A percentile compares a stretch with the other conserved stretches of the same genome.
These are phyloP conservation scores for Amyloporia xantha DNA, from an alignment of 768 basidiomycete species.

Conservation along the genomic window DNA sequence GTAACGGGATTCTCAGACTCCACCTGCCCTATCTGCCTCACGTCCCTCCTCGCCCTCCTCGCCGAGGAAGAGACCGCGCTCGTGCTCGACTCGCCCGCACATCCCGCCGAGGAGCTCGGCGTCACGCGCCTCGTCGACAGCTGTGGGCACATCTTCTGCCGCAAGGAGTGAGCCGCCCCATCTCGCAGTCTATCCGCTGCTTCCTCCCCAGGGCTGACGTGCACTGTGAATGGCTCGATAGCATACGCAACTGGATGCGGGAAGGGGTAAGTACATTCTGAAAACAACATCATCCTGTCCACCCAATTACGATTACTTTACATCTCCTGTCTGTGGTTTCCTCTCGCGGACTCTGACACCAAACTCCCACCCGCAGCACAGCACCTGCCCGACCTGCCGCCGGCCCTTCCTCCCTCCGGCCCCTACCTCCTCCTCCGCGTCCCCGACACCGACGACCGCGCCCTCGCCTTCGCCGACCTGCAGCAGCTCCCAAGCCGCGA, in stretches of 20 bases:
- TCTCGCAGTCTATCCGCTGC: slow-evolving; percentile 1
- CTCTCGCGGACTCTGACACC: not conserved
- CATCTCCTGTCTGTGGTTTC: not conserved
- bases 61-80: slow-evolving; percentile 69
- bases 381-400: slow-evolving; percentile 22
- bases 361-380: slow-evolving; percentile 12
- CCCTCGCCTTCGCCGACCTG: not conserved
- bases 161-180: slow-evolving; percentile 52
- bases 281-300: not conserved
- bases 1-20: slow-evolving; percentile 51
- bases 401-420: slow-evolving; percentile 12
- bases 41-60: slow-evolving; percentile 56
- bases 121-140: slow-evolving; percentile 48
- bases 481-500: not conserved
- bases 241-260: slow-evolving; percentile 58
- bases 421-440: not conserved
- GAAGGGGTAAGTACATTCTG: slow-evolving; percentile 42
- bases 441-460: not conserved
- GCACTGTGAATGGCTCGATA: slow-evolving; percentile 18
- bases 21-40: slow-evolving; percentile 71
- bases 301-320: no score
- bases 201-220: not conserved
- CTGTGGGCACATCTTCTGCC: slow-evolving; percentile 65
- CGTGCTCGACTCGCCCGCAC: slow-evolving; percentile 76
- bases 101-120: slow-evolving; percentile 61